phyloP scores from a whole-genome alignment of 2,329 filamentous ascomycete genomes.

The Arthrobotrys pseudoclavata region DNA sequence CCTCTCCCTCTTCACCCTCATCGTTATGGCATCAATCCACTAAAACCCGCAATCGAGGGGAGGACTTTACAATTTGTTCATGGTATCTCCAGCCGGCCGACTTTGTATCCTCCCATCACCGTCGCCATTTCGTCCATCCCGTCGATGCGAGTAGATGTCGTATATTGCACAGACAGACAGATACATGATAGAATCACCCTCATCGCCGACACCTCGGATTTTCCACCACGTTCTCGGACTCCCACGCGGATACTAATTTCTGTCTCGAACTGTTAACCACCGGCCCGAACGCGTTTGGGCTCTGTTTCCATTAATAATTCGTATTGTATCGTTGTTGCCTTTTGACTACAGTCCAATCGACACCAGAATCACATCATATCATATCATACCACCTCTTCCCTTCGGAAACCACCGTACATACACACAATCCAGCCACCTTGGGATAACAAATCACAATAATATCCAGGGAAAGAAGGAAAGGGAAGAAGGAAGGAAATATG shows the following conservation, averaged over 20 bases:
- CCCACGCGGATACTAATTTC: constrained; percentile 2
- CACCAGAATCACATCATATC: constrained; percentile 1
- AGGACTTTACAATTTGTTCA: not conserved
- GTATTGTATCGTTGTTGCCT: not conserved
- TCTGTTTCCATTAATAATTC: not conserved
- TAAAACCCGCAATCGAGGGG: constrained; percentile 19
- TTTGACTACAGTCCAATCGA: not conserved
- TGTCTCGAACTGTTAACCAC: not conserved
- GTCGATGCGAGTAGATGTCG: not conserved
- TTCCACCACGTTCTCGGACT: constrained; percentile 16
- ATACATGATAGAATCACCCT: not conserved
- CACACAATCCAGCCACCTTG: not conserved
- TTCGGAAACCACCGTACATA: not conserved
- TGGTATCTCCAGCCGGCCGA: not conserved
- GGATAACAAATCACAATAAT: not conserved
- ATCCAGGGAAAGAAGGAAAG: not conserved
- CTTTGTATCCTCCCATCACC: constrained; percentile 6
- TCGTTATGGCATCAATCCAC: constrained; percentile 30
- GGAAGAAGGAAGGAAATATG: constrained; percentile 17
- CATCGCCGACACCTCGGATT: not conserved
- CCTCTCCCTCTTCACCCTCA: not conserved
- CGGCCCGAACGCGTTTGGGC: not conserved
- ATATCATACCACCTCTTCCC: constrained; percentile 17
- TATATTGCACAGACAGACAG: not conserved
- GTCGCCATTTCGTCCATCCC: constrained; percentile 1